phyloP scores from a whole-genome alignment of 2,329 filamentous ascomycete species.

The Trichoderma pleuroti region DNA sequence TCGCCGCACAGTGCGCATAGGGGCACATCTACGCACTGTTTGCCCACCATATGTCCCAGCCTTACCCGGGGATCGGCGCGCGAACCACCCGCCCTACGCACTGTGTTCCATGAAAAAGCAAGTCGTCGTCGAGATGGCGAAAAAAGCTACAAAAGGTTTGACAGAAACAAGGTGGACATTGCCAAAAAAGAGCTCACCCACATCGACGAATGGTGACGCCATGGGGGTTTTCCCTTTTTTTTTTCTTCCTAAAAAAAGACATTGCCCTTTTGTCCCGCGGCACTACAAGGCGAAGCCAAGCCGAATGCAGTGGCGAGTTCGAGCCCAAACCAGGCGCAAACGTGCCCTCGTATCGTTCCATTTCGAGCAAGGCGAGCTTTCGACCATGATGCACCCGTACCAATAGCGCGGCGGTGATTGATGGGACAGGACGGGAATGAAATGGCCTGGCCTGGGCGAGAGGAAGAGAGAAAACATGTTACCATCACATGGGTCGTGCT shows the following conservation, averaged over 20 bases:
- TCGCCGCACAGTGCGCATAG: not conserved
- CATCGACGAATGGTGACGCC: conserved; percentile 1
- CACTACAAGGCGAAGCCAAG: not conserved
- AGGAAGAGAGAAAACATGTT: not conserved
- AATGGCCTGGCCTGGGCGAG: not conserved
- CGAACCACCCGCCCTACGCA: not conserved
- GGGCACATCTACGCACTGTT: not conserved
- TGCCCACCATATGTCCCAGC: not conserved
- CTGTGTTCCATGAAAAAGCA: not conserved
- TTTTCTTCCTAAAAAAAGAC: conserved; percentile 16
- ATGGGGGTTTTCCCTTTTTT: no score
- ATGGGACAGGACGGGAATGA: not conserved
- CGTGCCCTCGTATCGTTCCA: conserved; percentile 4
- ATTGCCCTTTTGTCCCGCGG: not conserved
- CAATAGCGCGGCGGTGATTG: not conserved
- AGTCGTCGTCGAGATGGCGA: not conserved
- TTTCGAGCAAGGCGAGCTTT: not conserved
- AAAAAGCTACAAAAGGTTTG: not conserved
- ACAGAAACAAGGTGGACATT: not conserved
- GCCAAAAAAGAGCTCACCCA: not conserved
- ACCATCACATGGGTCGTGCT: conserved; percentile 4
- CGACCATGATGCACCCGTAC: not conserved
- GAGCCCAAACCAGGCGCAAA: not conserved
- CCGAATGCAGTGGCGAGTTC: not conserved
- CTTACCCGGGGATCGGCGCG: not conserved